A percentile compares a stretch with the other conserved stretches of the same genome.
phyloP scores from a whole-genome alignment of 2,329 filamentous ascomycete genomes.

The Verticillium klebahnii region DNA sequence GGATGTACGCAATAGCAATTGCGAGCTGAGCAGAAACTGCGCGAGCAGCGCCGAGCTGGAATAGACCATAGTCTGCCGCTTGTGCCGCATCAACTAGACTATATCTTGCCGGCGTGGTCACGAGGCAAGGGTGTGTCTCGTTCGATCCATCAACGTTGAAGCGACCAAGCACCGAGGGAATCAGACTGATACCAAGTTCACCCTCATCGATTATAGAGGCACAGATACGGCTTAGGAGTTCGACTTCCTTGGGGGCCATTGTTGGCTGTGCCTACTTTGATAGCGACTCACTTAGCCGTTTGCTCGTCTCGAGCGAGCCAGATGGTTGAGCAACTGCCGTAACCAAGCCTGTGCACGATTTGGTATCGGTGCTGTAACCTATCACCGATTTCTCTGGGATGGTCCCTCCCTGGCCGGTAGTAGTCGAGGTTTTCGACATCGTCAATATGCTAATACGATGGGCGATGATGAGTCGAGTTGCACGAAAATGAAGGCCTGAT shows the following conservation, averaged over 20 bases:
- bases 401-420: conserved; percentile 31
- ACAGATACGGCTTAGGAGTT: conserved; percentile 17
- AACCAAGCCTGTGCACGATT: conserved; percentile 23
- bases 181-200: conserved; percentile 3
- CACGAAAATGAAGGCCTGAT: background rate
- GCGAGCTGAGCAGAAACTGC: conserved; percentile 21
- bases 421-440: conserved; percentile 17
- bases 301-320: conserved; percentile 27
- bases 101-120: conserved; percentile 19
- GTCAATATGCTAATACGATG: conserved; percentile 14
- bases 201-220: background rate
- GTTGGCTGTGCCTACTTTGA: conserved; percentile 26
- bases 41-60: conserved; percentile 20
- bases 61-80: conserved; percentile 13
- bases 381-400: conserved; percentile 32
- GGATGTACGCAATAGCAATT: conserved; percentile 23
- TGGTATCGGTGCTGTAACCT: conserved; percentile 22
- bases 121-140: conserved; percentile 21
- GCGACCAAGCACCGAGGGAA: conserved; percentile 16
- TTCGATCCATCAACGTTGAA: conserved; percentile 21
- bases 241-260: conserved; percentile 12
- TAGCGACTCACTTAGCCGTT: conserved; percentile 21
- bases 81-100: conserved; percentile 16
- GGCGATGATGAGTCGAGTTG: background rate
- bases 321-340: conserved; percentile 24